Conservation (phyloP, 2,329 filamentous ascomycete genomes). For the Cadophora sp. region DNA sequence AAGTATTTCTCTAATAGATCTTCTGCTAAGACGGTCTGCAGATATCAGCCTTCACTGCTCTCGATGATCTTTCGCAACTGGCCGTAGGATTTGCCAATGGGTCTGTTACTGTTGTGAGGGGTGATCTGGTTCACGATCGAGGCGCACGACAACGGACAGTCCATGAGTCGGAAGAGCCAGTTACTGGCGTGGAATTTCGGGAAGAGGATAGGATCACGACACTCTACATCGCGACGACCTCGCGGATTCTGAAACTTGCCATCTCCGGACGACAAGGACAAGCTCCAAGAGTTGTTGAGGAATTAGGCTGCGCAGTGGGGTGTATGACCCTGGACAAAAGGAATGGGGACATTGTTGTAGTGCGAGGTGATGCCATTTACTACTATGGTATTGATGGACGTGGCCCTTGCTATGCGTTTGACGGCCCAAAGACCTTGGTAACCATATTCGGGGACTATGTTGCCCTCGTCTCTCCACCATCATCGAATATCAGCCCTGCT, state of each 20-base stretch:
- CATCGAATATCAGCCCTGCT: slow-evolving; percentile 57
- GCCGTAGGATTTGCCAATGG: slow-evolving; percentile 97
- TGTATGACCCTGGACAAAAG: slow-evolving; percentile 89
- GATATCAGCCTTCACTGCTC: slow-evolving; percentile 87
- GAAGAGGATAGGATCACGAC: slow-evolving; percentile 69
- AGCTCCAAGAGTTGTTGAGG: slow-evolving; percentile 86
- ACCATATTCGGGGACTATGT: slow-evolving; percentile 85
- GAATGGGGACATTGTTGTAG: slow-evolving; percentile 88
- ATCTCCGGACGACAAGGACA: slow-evolving; percentile 90
- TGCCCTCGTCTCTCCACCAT: slow-evolving; percentile 80
- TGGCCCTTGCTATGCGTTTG: slow-evolving; percentile 88
- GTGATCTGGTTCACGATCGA: slow-evolving; percentile 93
- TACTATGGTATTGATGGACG: slow-evolving; percentile 87
- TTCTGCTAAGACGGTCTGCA: slow-evolving; percentile 40
- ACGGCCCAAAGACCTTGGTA: slow-evolving; percentile 86
- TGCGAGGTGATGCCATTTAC: slow-evolving; percentile 93
- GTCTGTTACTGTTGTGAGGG: slow-evolving; percentile 89
- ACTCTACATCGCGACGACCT: slow-evolving; percentile 91
- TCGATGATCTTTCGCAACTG: slow-evolving; percentile 89
- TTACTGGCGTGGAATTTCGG: slow-evolving; percentile 86
- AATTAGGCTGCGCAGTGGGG: slow-evolving; percentile 87
- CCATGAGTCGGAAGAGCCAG: slow-evolving; percentile 94
- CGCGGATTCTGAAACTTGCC: slow-evolving; percentile 82
- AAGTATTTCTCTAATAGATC: neutral
- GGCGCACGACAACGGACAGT: slow-evolving; percentile 94